Conservation (phyloP, 768 basidiomycete genomes). For the Amanita rubescens region DNA sequence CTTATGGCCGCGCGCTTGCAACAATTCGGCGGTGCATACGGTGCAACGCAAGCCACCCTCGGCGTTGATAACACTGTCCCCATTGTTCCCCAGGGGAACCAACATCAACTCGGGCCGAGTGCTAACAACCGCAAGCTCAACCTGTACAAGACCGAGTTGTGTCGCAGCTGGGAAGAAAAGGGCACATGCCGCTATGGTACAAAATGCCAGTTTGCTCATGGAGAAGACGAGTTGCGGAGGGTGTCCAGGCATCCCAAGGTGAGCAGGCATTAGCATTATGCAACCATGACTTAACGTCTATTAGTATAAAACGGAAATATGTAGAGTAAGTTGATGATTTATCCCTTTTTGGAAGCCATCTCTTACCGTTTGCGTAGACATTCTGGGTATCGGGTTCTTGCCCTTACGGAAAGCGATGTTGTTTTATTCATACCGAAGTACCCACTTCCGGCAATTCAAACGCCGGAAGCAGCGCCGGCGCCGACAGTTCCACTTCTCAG, state of each 20-base stretch:
- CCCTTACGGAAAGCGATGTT: slow-evolving; percentile 88
- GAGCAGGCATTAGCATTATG: slow-evolving; percentile 14
- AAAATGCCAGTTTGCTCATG: slow-evolving; percentile 93
- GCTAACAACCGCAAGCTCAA: slow-evolving; percentile 89
- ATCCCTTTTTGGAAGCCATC: slow-evolving; percentile 1
- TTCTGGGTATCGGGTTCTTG: slow-evolving; percentile 94
- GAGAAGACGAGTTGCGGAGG: slow-evolving; percentile 78
- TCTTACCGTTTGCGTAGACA: slow-evolving; percentile 39
- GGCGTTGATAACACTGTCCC: slow-evolving; percentile 24
- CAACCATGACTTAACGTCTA: slow-evolving; percentile 11
- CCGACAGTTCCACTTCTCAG: slow-evolving; percentile 43
- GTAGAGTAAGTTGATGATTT: slow-evolving; percentile 51
- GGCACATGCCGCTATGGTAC: slow-evolving; percentile 77
- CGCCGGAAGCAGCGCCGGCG: slow-evolving; percentile 37
- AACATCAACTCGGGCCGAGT: slow-evolving; percentile 60
- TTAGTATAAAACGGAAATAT: slow-evolving; percentile 92
- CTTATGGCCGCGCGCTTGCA: slow-evolving; percentile 60
- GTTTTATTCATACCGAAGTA: slow-evolving; percentile 89
- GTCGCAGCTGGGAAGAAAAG: slow-evolving; percentile 91
- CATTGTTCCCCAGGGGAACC: slow-evolving; percentile 35
- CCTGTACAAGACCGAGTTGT: slow-evolving; percentile 86
- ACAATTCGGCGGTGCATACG: slow-evolving; percentile 51
- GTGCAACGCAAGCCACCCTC: slow-evolving; percentile 20
- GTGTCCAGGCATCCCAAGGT: slow-evolving; percentile 90
- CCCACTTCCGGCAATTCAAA: slow-evolving; percentile 50